Base-by-base conservation (phyloP, 139 green algal species). In the Limnomonas spitsbergensis region DNA sequence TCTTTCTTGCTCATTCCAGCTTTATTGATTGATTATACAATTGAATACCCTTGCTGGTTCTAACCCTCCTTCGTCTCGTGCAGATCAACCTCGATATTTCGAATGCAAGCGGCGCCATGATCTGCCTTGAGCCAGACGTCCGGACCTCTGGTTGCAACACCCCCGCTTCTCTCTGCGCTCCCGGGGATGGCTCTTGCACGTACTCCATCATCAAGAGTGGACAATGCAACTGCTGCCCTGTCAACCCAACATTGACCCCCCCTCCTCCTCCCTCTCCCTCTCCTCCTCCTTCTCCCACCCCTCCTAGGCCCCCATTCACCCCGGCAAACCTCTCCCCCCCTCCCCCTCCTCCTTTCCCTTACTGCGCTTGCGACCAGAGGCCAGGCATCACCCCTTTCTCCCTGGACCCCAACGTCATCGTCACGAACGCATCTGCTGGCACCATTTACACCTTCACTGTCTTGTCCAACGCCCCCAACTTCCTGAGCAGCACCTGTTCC, bases 181-280 rank as follows among this genome's bases (percentile, higher is more conserved):
- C n/a, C 29, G 68, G 68, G 6, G 68, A 75, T 75, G 68, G 68
- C 68, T 47, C 68, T 32, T 75, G 68, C n/a, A 32, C n/a, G 3
- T 47, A 47, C 68, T 31, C 34, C 20, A 75, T 75, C 68, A 75
- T 75, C 20, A 27, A 75, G 26, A 38, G 27, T 24, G 68, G 36
- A 6, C 7, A n/a, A 4, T 75, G 68, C 36, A 32, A 53, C 4
- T 75, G 68, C 36, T 75, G 68, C 36, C 68, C 68, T 52, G 68
- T 75, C 4, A 70, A 70, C 29, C 56, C 56, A 14, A 70, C 47
- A 61, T 20, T 77, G 20, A 76, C 66, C 73, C 79, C 79, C 40
- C 39, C 4, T 39, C 32, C 77, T 7, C 77, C 67, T 1, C 77
- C 77, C 32, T 66, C 77, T 32, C 73, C 67, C 26, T 40, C 68